Base-by-base conservation (phyloP, 2,329 filamentous ascomycete genomes). In the Arthroderma sp. region DNA sequence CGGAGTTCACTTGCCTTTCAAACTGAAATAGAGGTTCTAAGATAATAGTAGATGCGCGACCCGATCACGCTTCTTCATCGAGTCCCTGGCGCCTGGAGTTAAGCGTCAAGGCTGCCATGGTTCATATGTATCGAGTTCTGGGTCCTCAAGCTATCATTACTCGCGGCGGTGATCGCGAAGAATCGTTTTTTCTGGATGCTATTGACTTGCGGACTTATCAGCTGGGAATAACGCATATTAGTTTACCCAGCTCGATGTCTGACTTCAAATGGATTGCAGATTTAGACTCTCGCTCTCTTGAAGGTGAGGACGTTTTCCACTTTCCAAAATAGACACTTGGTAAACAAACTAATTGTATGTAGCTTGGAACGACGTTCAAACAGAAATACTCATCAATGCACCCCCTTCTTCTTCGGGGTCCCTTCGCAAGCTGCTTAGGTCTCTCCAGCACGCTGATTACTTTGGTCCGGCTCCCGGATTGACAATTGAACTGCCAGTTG, bases 361-460 rank as follows among this genome's bases (percentile, higher is more conserved):
- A 85, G 86, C 81, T 35, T 96, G 91, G 91, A 84, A 91, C 68
- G 80, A 82, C 51, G 77, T 88, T 4, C 82, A 79, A 38, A 78
- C 97, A 60, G 89, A 97, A 62, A 87, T 98, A 56, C 70, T 96
- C 11, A 81, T 97, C 7, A 88, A 94, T 59, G 88, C 87, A 1
- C 80, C 83, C 5, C 74, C 82, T 2, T 78, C 79, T 7, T 84
- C 86, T 19, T 85, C 87, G 1, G 90, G 88, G 9, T 86, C 85
- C 54, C 69, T 96, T 31, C 81, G 88, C 54, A 80, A 88, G 57
- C 77, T 96, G 33, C 79, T 98, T 2, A 80, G 81, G 59, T 95
- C 90, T 3, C 77, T 98, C 25, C 77, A 80, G 61, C 74, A 76
- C 6, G 88, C 88, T 4, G 89, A 96, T 67, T 91, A 90, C 67